Evolutionary conservation across 2,329 filamentous ascomycete species (phyloP).

Genomic region (Escovopsis sp.): DNA sequence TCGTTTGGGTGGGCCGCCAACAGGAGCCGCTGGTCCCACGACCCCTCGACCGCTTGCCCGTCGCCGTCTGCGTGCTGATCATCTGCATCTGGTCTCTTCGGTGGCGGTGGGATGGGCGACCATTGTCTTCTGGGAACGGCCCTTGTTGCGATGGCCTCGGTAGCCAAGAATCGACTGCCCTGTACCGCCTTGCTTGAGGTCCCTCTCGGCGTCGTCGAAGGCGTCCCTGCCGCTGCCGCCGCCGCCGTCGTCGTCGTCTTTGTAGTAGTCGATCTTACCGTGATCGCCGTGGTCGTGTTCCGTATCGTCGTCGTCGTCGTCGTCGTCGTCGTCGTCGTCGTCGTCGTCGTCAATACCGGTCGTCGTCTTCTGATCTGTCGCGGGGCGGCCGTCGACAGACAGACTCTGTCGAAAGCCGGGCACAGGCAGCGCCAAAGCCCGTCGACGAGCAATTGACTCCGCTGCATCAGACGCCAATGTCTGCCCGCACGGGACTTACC

Average conservation of each 20-base stretch:
- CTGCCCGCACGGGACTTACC: no score
- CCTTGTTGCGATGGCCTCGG: neutral
- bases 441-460: conserved; percentile 27
- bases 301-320: conserved; percentile 6
- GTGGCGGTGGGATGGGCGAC: neutral
- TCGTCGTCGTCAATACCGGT: neutral
- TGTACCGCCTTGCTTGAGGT: no score
- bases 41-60: neutral
- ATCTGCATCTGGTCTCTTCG: neutral
- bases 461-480: no score
- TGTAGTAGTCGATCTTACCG: neutral
- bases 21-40: conserved; percentile 9
- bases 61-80: neutral
- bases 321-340: conserved; percentile 4
- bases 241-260: conserved; percentile 4
- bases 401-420: conserved; percentile 32
- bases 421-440: conserved; percentile 51
- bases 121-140: neutral
- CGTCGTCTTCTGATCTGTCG: conserved; percentile 4
- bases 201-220: conserved; percentile 2
- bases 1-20: conserved; percentile 8
- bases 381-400: conserved; percentile 19
- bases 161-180: no score
- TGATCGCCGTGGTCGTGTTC: no score
- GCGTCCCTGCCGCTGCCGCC: no score